Evolutionary conservation across 2,329 filamentous ascomycete species (phyloP).

Genomic region (Whalleya microplaca): DNA sequence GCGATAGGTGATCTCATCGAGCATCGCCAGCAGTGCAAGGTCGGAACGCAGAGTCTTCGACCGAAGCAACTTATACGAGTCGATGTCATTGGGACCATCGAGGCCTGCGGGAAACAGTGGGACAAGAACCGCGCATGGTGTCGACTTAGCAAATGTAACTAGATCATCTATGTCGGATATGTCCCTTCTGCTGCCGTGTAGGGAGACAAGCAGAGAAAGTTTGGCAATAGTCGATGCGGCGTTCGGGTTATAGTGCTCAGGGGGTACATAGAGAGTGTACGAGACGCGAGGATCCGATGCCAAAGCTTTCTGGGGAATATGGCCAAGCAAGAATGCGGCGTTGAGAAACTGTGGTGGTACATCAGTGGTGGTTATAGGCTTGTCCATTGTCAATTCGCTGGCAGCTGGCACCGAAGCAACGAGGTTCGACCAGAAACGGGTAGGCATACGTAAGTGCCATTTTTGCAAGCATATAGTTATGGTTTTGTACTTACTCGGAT

Average conservation of each 20-base stretch:
- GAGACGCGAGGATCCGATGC: conserved; percentile 34
- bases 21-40: conserved; percentile 33
- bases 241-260: conserved; percentile 23
- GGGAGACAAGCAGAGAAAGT: conserved; percentile 34
- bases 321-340: conserved; percentile 31
- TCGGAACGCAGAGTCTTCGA: conserved; percentile 31
- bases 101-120: conserved; percentile 38
- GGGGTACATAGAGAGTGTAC: conserved; percentile 35
- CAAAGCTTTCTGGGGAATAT: conserved; percentile 29
- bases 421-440: conserved; percentile 19
- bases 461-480: conserved; percentile 1
- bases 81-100: conserved; percentile 35
- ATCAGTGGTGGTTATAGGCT: conserved; percentile 19
- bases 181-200: conserved; percentile 37
- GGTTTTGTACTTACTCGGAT: conserved; percentile 14
- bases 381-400: conserved; percentile 14
- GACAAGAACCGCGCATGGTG: conserved; percentile 33
- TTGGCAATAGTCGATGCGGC: conserved; percentile 11
- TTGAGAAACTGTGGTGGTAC: conserved; percentile 33
- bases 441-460: conserved; percentile 11
- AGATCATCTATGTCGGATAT: conserved; percentile 19
- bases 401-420: conserved; percentile 7
- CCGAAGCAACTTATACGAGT: conserved; percentile 35
- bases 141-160: conserved; percentile 31
- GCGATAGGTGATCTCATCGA: conserved; percentile 34